phyloP scores from a whole-genome alignment of 257 asterid genomes.

The Nicotiana noctiflora region DNA sequence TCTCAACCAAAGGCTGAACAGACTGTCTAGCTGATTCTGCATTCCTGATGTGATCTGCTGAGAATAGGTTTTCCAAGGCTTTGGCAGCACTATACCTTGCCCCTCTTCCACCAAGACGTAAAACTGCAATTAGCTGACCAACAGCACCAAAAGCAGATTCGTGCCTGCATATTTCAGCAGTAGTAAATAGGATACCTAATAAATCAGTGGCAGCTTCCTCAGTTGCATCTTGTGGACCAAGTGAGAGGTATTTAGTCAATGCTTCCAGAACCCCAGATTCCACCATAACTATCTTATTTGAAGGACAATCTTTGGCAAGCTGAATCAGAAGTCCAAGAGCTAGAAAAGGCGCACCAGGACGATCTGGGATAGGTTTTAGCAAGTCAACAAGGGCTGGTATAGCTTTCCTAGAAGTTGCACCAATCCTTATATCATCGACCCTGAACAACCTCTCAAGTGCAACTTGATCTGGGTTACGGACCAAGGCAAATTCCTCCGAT shows the following conservation, averaged over 20 bases:
- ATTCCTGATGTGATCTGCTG: conserved; percentile 92
- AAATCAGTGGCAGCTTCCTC: conserved; percentile 99
- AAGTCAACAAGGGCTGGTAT: conserved; percentile 96
- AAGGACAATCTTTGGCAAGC: conserved; percentile 76
- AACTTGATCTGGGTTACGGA: conserved; percentile 85
- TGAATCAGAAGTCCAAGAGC: conserved; percentile 86
- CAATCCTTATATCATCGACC: conserved; percentile 92
- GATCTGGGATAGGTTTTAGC: conserved; percentile 95
- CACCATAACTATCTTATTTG: conserved; percentile 88
- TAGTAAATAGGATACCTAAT: conserved; percentile 83
- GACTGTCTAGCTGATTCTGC: conserved; percentile 96
- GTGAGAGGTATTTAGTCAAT: conserved; percentile 85
- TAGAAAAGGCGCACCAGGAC: conserved; percentile 96
- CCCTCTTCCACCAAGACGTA: conserved; percentile 96
- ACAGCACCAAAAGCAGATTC: conserved; percentile 98
- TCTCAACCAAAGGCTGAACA: conserved; percentile 93
- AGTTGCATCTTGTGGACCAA: conserved; percentile 89
- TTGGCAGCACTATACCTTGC: conserved; percentile 97
- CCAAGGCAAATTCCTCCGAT: conserved; percentile 74
- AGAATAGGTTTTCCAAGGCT: conserved; percentile 88
- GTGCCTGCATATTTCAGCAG: conserved; percentile 91
- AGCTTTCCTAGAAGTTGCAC: conserved; percentile 96
- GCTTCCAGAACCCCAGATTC: conserved; percentile 97
- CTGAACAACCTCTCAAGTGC: conserved; percentile 93
- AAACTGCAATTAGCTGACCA: conserved; percentile 87